phyloP scores from a whole-genome alignment of 768 basidiomycete genomes.

The Leccinum disarticulatum region DNA sequence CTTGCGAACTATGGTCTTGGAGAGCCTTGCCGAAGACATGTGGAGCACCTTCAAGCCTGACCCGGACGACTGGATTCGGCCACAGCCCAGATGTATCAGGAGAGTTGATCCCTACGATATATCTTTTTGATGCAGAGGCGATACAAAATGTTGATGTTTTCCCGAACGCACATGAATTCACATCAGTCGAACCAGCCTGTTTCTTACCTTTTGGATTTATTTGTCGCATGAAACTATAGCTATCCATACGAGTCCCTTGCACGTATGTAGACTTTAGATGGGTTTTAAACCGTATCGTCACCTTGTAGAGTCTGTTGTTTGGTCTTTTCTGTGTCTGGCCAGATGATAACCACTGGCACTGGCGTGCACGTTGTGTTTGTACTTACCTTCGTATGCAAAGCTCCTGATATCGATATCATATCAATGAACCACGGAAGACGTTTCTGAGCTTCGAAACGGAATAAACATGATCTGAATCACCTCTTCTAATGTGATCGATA shows the following conservation, averaged over 20 bases:
- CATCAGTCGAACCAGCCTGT: not conserved
- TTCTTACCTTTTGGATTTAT: not conserved
- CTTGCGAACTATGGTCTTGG: not conserved
- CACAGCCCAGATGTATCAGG: constrained; percentile 23
- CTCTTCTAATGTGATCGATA: not conserved
- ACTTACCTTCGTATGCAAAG: too few species aligned
- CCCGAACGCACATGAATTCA: not conserved
- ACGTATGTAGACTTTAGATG: not conserved
- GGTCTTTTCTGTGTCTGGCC: too few species aligned
- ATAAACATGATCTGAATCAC: not conserved
- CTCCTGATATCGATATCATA: not conserved
- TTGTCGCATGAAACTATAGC: not conserved
- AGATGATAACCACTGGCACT: too few species aligned
- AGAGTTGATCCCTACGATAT: constrained; percentile 7
- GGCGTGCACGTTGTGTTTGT: not conserved
- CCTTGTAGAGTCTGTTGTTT: not conserved
- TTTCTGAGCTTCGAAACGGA: not conserved
- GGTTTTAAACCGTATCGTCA: not conserved
- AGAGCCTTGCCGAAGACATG: not conserved
- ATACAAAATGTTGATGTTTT: not conserved
- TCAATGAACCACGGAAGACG: not conserved
- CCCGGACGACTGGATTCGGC: constrained; percentile 20
- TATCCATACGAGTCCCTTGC: not conserved
- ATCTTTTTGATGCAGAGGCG: not conserved
- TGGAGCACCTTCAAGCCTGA: not conserved